phyloP scores from a whole-genome alignment of 163 green algal species.

The Scenedesmus sp. region DNA sequence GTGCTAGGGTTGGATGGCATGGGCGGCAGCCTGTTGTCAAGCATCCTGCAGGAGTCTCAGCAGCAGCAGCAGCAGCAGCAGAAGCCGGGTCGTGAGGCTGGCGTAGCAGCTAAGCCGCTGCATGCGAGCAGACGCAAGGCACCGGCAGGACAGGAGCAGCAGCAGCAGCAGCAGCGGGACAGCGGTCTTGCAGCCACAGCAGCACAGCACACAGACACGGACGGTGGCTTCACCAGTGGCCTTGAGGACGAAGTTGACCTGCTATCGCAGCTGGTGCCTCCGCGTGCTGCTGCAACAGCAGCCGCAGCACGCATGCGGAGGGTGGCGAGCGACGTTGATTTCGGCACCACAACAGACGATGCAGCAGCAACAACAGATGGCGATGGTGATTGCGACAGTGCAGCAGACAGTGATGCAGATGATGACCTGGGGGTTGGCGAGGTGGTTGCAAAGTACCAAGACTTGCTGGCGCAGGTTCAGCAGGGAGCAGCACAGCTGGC shows the following conservation, averaged over 20 bases:
- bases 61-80: slow-evolving; percentile 24
- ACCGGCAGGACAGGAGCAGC: neutral
- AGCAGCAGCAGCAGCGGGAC: neutral
- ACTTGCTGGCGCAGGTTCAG: neutral
- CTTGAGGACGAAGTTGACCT: neutral
- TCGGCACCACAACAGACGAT: neutral
- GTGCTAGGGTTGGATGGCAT: slow-evolving; percentile 1
- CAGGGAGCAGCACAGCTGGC: neutral
- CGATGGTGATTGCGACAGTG: neutral
- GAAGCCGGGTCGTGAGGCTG: neutral
- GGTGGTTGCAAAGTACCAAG: neutral
- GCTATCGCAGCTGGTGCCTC: neutral
- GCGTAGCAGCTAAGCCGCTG: neutral
- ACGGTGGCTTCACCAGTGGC: neutral
- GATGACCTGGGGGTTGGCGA: neutral
- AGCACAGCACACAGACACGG: neutral
- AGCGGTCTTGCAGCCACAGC: neutral
- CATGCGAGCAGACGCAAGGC: neutral
- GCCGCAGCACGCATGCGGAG: neutral
- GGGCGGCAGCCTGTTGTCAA: neutral
- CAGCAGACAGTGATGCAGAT: neutral
- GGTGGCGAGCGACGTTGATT: neutral
- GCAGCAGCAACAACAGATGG: neutral
- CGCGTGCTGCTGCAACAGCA: neutral
- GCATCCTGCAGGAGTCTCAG: neutral